phyloP scores from a whole-genome alignment of 148 eudicot genomes.

The Vaccinium vitisidaea region DNA sequence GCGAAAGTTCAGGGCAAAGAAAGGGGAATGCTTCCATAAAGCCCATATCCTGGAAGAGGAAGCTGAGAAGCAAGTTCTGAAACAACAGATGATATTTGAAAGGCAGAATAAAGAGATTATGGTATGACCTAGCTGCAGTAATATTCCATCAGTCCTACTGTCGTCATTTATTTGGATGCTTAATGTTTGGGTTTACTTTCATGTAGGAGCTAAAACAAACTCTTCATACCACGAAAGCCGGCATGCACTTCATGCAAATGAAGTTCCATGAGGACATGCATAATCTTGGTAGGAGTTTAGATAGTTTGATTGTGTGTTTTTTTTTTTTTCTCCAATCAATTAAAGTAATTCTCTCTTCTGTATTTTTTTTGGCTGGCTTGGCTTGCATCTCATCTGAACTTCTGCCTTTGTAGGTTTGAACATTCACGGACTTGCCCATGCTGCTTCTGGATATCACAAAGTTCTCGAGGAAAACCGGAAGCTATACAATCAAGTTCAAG shows the following conservation, averaged over 20 bases:
- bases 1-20: conserved; percentile 29
- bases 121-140: conserved; percentile 35
- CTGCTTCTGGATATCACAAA: conserved; percentile 96
- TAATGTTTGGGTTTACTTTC: conserved; percentile 9
- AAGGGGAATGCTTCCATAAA: conserved; percentile 31
- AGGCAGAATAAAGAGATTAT: conserved; percentile 71
- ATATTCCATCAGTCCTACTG: neutral
- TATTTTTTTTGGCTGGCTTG: no score
- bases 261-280: conserved; percentile 80
- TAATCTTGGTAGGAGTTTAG: conserved; percentile 61
- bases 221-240: conserved; percentile 80
- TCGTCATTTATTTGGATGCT: neutral
- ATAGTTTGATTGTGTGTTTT: neutral
- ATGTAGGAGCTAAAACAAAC: conserved; percentile 69
- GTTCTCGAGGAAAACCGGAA: conserved; percentile 95
- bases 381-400: neutral
- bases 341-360: neutral
- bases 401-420: conserved; percentile 52
- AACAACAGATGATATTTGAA: conserved; percentile 59
- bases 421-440: conserved; percentile 80
- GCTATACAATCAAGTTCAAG: conserved; percentile 95
- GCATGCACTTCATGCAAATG: conserved; percentile 89
- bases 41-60: conserved; percentile 44
- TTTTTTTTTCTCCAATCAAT: conserved; percentile 6
- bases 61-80: conserved; percentile 43